Conservation (phyloP, 352 stramenopile species). For the Elongisporangium undulatum region DNA sequence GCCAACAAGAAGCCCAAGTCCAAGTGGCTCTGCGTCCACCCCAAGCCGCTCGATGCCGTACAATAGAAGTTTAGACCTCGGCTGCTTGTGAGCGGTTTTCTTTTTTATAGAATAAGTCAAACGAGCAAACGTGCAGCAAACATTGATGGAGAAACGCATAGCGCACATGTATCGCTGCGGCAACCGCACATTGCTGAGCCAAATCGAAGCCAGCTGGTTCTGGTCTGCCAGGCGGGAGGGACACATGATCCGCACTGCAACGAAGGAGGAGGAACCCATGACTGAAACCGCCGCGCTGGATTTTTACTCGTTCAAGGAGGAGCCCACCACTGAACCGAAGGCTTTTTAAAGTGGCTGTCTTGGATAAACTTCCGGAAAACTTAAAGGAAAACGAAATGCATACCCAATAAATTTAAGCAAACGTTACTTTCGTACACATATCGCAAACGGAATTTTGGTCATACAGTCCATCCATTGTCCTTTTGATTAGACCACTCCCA, state of each 20-base stretch:
- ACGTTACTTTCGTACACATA: not conserved
- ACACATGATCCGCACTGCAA: not conserved
- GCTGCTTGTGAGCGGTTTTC: not conserved
- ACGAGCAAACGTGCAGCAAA: not conserved
- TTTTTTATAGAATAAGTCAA: not conserved
- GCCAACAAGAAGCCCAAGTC: slow-evolving; percentile 14
- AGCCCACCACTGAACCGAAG: not conserved
- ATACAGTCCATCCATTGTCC: not conserved
- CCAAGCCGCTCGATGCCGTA: slow-evolving; percentile 2
- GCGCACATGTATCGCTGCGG: not conserved
- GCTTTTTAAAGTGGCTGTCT: not conserved
- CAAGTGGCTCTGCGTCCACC: slow-evolving; percentile 41
- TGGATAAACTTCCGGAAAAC: not conserved
- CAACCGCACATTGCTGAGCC: not conserved
- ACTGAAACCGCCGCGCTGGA: not conserved
- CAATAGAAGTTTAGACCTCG: not conserved
- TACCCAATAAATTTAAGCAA: not conserved
- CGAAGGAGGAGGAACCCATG: not conserved
- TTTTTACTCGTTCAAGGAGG: not conserved
- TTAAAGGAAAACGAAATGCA: not conserved
- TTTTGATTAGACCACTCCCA: not conserved
- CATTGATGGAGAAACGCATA: not conserved
- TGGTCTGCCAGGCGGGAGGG: not conserved
- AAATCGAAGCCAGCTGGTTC: not conserved
- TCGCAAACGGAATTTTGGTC: not conserved